Evolutionary conservation across 306 rosid species (phyloP).

Genomic region (Alnus glutinosa): DNA sequence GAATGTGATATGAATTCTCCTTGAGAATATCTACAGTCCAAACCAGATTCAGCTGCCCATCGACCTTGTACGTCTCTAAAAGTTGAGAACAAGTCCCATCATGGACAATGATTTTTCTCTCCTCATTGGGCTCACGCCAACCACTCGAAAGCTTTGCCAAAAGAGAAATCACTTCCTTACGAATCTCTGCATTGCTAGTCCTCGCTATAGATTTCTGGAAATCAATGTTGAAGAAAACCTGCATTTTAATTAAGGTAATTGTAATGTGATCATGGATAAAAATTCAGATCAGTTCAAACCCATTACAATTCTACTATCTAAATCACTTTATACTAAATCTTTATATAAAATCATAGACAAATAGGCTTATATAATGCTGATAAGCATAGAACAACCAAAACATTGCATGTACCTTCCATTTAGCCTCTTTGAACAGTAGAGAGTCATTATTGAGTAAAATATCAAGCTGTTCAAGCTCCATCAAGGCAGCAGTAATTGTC

Average conservation of each 20-base stretch:
- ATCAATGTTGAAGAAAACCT: slow-evolving; percentile 40
- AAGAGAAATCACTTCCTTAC: slow-evolving; percentile 35
- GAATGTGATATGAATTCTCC: slow-evolving; percentile 40
- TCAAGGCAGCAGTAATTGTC: slow-evolving; percentile 36
- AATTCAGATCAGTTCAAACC: neutral
- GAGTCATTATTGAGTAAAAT: slow-evolving; percentile 26
- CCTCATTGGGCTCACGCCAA: slow-evolving; percentile 40
- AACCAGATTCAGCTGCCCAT: slow-evolving; percentile 35
- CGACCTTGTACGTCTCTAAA: slow-evolving; percentile 44
- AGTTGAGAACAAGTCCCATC: slow-evolving; percentile 34
- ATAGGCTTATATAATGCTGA: neutral
- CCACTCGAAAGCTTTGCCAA: slow-evolving; percentile 53
- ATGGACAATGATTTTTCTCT: slow-evolving; percentile 22
- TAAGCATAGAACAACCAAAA: neutral
- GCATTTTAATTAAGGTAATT: neutral
- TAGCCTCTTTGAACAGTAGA: slow-evolving; percentile 38
- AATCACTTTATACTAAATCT: too few relatives aligned
- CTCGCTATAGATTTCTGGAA: slow-evolving; percentile 40
- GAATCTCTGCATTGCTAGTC: slow-evolving; percentile 27
- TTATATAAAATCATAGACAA: neutral
- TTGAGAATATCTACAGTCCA: slow-evolving; percentile 49
- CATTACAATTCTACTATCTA: neutral
- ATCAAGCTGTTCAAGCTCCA: slow-evolving; percentile 30
- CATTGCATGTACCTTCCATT: slow-evolving; percentile 47
- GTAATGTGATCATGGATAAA: neutral